Conservation (phyloP, 1,139 yeast genomes). For the Hemisphaericaspora subhashii region DNA sequence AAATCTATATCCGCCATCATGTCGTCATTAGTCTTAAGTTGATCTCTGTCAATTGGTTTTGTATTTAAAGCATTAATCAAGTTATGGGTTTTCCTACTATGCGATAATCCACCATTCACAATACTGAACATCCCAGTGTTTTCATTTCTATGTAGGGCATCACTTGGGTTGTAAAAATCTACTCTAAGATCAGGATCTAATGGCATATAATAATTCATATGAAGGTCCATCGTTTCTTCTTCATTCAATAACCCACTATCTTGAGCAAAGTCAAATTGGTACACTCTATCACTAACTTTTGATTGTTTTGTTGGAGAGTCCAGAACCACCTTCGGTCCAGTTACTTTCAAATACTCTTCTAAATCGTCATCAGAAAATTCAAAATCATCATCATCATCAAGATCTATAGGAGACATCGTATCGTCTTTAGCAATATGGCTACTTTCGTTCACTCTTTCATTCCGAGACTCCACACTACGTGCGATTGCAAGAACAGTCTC, state of each 20-base stretch:
- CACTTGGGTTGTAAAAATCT: slow-evolving; percentile 24
- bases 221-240: slow-evolving; percentile 31
- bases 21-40: background rate
- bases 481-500: background rate
- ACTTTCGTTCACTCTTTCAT: background rate
- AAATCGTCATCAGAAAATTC: slow-evolving; percentile 31
- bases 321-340: background rate
- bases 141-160: slow-evolving; percentile 5
- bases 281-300: slow-evolving; percentile 2
- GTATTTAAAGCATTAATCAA: slow-evolving; percentile 4
- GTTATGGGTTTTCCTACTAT: slow-evolving; percentile 6
- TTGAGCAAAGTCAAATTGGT: slow-evolving; percentile 12
- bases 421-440: background rate
- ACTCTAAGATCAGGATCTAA: slow-evolving; percentile 21
- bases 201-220: slow-evolving; percentile 32
- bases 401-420: too few relatives aligned
- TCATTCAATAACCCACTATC: slow-evolving; percentile 28
- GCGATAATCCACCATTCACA: slow-evolving; percentile 7
- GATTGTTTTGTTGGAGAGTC: background rate
- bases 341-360: slow-evolving; percentile 22
- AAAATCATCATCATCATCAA: slow-evolving; percentile 16
- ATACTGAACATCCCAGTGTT: slow-evolving; percentile 5
- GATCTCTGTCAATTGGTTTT: background rate
- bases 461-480: background rate
- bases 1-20: slow-evolving; percentile 2